Conservation (phyloP, 2,329 filamentous ascomycete species). For the Thelonectria discophora region DNA sequence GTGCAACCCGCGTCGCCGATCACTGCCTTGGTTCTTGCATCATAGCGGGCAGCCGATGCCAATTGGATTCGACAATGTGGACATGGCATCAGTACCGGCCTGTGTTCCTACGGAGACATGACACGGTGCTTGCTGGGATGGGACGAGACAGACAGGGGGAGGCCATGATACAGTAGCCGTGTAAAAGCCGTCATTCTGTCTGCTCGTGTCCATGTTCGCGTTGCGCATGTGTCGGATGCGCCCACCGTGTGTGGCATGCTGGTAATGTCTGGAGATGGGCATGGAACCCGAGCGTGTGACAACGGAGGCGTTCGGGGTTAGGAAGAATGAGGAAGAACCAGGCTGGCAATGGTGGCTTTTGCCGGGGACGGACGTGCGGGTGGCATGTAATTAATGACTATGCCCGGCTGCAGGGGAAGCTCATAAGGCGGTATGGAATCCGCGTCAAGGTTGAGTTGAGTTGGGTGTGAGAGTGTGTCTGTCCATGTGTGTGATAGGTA, state of each 20-base stretch:
- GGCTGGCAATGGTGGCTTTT: constrained; percentile 11
- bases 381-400: not conserved
- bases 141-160: not conserved
- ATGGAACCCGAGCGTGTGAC: constrained; percentile 26
- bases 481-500: not conserved
- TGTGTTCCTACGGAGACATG: not conserved
- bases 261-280: constrained; percentile 4
- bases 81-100: not conserved
- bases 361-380: constrained; percentile 2
- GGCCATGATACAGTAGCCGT: not conserved
- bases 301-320: constrained; percentile 20
- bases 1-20: constrained; percentile 21
- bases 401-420: not conserved
- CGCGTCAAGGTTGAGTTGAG: not conserved
- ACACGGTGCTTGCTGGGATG: not conserved
- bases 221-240: constrained; percentile 6
- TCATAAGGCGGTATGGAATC: not conserved
- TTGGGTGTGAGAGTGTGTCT: not conserved
- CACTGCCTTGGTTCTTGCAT: constrained; percentile 24
- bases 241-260: constrained; percentile 5
- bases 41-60: constrained; percentile 8
- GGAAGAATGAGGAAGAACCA: constrained; percentile 3
- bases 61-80: constrained; percentile 12
- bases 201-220: not conserved
- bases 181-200: not conserved